phyloP scores from a whole-genome alignment of 176 grass and related monocot genomes.

The Carex kokanica region DNA sequence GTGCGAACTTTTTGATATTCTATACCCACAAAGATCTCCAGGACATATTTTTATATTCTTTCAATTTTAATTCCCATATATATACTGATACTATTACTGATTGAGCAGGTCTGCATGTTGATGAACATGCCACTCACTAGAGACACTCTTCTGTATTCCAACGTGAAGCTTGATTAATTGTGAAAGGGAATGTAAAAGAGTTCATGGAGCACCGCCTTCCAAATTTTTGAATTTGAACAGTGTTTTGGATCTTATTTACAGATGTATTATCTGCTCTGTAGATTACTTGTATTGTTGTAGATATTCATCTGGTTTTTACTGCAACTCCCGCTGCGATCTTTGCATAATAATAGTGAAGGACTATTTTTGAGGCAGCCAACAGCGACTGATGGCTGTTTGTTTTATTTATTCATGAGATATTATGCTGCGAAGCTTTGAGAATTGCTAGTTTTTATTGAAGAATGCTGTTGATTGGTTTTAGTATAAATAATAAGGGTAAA shows the following conservation, averaged over 20 bases:
- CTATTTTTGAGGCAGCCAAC: background rate
- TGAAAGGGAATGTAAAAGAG: background rate
- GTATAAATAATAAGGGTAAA: background rate
- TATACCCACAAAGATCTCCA: background rate
- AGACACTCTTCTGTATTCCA: constrained; percentile 94
- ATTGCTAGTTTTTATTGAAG: background rate
- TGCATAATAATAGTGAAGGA: constrained; percentile 18
- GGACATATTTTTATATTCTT: background rate
- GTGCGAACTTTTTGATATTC: background rate
- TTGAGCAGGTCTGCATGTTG: constrained; percentile 68
- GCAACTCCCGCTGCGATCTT: background rate
- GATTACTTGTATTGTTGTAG: constrained; percentile 18
- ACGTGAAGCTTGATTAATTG: constrained; percentile 87
- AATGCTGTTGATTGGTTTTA: background rate
- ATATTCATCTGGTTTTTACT: constrained; percentile 12
- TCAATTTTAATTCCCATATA: background rate
- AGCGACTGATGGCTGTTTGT: constrained; percentile 13
- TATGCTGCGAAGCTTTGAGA: constrained; percentile 8
- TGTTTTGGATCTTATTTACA: constrained; percentile 3
- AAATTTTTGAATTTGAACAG: background rate
- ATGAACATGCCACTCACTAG: constrained; percentile 83
- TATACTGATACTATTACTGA: constrained; percentile 20
- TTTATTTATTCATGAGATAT: constrained; percentile 16
- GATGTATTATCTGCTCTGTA: constrained; percentile 5
- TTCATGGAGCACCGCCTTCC: constrained; percentile 6